Evolutionary conservation across 2,329 filamentous ascomycete genomes (phyloP).

Genomic region (Beauveria pseudobassiana): DNA sequence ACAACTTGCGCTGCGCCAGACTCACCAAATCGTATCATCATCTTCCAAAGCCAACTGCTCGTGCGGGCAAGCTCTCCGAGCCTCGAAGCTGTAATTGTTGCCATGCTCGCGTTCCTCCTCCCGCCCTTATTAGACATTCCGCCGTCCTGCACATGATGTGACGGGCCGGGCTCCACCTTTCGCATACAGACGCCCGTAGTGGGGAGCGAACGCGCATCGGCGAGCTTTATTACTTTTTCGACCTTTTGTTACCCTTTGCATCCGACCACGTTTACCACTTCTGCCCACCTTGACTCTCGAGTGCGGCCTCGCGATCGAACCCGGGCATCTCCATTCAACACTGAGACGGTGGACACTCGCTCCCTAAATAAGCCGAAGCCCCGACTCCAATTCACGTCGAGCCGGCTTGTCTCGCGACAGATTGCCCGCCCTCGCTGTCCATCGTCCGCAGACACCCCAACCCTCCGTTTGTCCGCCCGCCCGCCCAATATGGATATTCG

Average conservation of each 20-base stretch:
- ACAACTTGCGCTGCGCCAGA: not conserved
- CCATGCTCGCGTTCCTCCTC: not conserved
- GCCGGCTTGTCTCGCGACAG: not conserved
- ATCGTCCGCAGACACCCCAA: not conserved
- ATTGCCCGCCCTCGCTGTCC: not conserved
- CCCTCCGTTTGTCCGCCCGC: not conserved
- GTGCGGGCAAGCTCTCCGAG: not conserved
- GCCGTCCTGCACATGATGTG: constrained; percentile 30
- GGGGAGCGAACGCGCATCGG: not conserved
- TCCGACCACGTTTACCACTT: not conserved
- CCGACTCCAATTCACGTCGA: not conserved
- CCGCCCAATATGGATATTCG: constrained; percentile 72
- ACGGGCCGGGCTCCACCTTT: constrained; percentile 56
- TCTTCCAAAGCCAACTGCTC: not conserved
- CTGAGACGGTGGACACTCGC: too few relatives aligned
- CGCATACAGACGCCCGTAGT: not conserved
- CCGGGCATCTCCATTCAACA: not conserved
- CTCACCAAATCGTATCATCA: not conserved
- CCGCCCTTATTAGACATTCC: not conserved
- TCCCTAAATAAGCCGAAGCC: not conserved
- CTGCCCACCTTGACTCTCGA: not conserved
- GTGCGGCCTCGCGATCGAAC: not conserved
- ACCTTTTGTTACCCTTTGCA: not conserved
- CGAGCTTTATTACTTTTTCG: not conserved
- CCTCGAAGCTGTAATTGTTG: not conserved